Evolutionary conservation across 2,329 filamentous ascomycete genomes (phyloP).

Genomic region (Cryphonectria radicalis): DNA sequence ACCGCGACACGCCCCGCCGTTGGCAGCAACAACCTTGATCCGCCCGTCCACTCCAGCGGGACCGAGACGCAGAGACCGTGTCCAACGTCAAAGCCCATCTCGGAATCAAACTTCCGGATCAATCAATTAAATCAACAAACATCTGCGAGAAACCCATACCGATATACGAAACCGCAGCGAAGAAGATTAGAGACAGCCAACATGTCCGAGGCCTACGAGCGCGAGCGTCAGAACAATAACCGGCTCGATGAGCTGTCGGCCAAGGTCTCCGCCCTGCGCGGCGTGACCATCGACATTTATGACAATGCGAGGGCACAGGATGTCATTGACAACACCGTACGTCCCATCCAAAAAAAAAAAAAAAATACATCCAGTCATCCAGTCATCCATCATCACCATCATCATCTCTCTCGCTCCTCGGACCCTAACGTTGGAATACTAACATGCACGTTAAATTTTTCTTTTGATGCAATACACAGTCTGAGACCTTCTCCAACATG

Average conservation of each 20-base stretch:
- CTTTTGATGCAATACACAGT: conserved; percentile 51
- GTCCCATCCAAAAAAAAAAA: conserved; percentile 36
- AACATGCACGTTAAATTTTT: background rate
- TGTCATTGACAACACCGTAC: conserved; percentile 84
- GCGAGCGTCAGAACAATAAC: conserved; percentile 90
- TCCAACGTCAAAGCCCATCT: background rate
- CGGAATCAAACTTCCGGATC: background rate
- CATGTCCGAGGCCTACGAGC: conserved; percentile 80
- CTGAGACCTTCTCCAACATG: conserved; percentile 91
- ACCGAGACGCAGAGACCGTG: background rate
- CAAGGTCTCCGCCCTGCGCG: conserved; percentile 90
- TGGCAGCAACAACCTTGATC: background rate
- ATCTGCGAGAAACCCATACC: background rate
- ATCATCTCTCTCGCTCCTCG: background rate
- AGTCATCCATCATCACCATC: background rate
- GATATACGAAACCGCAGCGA: background rate
- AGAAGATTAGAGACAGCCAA: conserved; percentile 27
- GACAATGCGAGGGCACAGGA: conserved; percentile 89
- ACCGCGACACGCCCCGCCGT: background rate
- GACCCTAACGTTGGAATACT: background rate
- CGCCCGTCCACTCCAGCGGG: background rate
- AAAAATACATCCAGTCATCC: background rate
- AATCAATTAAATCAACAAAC: background rate
- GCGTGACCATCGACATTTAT: conserved; percentile 97
- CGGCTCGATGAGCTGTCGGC: conserved; percentile 87